phyloP scores from a whole-genome alignment of 306 rosid genomes.

The Arachis hypogaea region DNA sequence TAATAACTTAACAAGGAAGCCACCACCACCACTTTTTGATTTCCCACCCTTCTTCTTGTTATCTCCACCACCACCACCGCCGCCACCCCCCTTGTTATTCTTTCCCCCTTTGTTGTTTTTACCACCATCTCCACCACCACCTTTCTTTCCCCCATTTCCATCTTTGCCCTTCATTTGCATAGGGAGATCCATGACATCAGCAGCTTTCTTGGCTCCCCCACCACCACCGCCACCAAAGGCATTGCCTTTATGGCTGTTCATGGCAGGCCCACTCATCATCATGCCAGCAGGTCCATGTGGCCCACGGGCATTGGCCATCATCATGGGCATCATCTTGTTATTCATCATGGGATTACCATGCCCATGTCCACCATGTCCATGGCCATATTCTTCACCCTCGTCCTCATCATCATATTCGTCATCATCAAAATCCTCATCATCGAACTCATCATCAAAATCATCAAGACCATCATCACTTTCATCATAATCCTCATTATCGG shows the following conservation, averaged over 20 bases:
- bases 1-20: conserved; percentile 50
- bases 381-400: conserved; percentile 51
- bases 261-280: conserved; percentile 57
- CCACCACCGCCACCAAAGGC: conserved; percentile 48
- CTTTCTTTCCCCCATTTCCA: conserved; percentile 54
- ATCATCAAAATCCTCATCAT: conserved; percentile 53
- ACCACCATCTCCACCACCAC: conserved; percentile 45
- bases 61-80: conserved; percentile 45
- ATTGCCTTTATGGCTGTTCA: conserved; percentile 57
- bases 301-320: conserved; percentile 60
- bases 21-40: conserved; percentile 52
- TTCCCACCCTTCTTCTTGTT: conserved; percentile 46
- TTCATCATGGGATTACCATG: conserved; percentile 57
- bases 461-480: conserved; percentile 59
- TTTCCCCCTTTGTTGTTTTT: conserved; percentile 55
- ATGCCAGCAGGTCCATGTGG: conserved; percentile 57
- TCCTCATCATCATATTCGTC: conserved; percentile 58
- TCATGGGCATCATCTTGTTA: conserved; percentile 47
- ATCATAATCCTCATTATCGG: conserved; percentile 60
- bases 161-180: conserved; percentile 59
- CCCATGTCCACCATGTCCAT: conserved; percentile 50
- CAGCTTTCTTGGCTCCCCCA: conserved; percentile 58
- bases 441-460: conserved; percentile 60
- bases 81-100: conserved; percentile 32
- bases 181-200: conserved; percentile 70